Evolutionary conservation across 208 protist species (phyloP).

Genomic region (Wallacemonas sp.): DNA sequence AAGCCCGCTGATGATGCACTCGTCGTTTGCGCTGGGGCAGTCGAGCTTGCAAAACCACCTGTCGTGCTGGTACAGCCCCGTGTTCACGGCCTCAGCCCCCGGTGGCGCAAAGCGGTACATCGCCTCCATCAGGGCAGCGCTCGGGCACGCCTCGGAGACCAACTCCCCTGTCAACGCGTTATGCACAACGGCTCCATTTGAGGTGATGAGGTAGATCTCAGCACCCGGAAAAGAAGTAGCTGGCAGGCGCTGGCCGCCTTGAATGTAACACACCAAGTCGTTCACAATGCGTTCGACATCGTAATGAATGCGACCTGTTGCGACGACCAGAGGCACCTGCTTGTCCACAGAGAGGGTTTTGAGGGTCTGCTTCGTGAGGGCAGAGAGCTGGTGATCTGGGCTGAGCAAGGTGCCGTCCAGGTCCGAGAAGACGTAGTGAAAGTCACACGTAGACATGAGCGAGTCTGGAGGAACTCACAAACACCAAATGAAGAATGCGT

Average conservation of each 20-base stretch:
- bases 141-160: slow-evolving; percentile 19
- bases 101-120: slow-evolving; percentile 16
- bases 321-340: slow-evolving; percentile 35
- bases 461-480: no score
- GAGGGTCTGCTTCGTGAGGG: slow-evolving; percentile 43
- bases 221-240: not conserved
- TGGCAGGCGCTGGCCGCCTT: not conserved
- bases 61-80: slow-evolving; percentile 43
- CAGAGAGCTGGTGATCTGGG: slow-evolving; percentile 33
- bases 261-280: slow-evolving; percentile 35
- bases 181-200: slow-evolving; percentile 56
- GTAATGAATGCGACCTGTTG: slow-evolving; percentile 45
- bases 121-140: slow-evolving; percentile 28
- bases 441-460: slow-evolving; percentile 5
- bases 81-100: slow-evolving; percentile 13
- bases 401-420: slow-evolving; percentile 63
- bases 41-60: slow-evolving; percentile 30
- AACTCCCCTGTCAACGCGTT: slow-evolving; percentile 36
- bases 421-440: slow-evolving; percentile 51
- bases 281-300: slow-evolving; percentile 36
- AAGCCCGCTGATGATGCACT: slow-evolving; percentile 36
- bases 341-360: slow-evolving; percentile 31
- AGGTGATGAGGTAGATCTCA: slow-evolving; percentile 42
- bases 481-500: no score
- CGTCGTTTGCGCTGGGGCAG: slow-evolving; percentile 22